Evolutionary conservation across 2,329 filamentous ascomycete genomes (phyloP).

Genomic region (Madurella mycetomatis): DNA sequence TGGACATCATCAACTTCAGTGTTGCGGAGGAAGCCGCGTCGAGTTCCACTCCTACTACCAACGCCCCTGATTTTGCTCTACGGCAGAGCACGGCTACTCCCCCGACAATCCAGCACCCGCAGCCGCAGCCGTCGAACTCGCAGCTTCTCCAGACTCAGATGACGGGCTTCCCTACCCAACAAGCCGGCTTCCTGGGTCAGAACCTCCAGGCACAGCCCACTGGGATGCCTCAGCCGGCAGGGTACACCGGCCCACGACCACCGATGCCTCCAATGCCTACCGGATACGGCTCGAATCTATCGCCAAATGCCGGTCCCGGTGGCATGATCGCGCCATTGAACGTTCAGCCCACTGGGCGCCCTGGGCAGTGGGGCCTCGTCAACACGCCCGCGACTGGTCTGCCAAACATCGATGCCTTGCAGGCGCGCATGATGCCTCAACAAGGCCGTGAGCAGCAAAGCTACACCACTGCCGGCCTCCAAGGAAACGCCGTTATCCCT

Average conservation of each 20-base stretch:
- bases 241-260: conserved; percentile 75
- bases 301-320: conserved; percentile 48
- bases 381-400: conserved; percentile 86
- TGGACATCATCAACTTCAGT: conserved; percentile 97
- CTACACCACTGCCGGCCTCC: conserved; percentile 80
- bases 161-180: conserved; percentile 61
- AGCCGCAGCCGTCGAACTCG: conserved; percentile 69
- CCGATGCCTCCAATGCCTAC: conserved; percentile 78
- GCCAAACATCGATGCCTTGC: conserved; percentile 88
- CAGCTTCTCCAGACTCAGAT: conserved; percentile 62
- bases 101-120: conserved; percentile 61
- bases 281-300: conserved; percentile 52
- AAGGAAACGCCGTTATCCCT: conserved; percentile 91
- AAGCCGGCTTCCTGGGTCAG: conserved; percentile 55
- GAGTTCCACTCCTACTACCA: conserved; percentile 51
- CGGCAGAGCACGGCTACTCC: conserved; percentile 46
- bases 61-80: conserved; percentile 64
- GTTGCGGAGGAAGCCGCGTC: conserved; percentile 65
- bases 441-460: conserved; percentile 77
- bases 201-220: conserved; percentile 63
- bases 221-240: conserved; percentile 70
- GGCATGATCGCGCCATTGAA: conserved; percentile 69
- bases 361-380: conserved; percentile 97
- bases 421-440: conserved; percentile 96
- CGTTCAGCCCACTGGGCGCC: conserved; percentile 87